These are phyloP conservation scores for Cladosporium phlei DNA, from an alignment of 2,329 filamentous ascomycete species.

Conservation along the genomic window DNA sequence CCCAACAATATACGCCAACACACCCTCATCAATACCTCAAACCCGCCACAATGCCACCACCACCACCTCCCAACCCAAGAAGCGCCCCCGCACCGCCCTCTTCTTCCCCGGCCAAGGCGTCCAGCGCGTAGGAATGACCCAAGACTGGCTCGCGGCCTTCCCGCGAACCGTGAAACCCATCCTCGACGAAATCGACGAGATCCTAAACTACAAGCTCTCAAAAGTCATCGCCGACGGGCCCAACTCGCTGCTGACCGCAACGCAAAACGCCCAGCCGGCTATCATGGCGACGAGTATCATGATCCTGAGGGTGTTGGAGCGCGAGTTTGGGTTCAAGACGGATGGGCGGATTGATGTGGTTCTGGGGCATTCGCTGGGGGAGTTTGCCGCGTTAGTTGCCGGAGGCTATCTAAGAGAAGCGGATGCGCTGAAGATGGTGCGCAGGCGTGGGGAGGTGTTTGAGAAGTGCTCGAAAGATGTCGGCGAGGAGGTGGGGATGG, in stretches of 20 bases:
- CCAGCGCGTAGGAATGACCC: slow-evolving; percentile 34
- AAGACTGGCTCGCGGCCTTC: slow-evolving; percentile 82
- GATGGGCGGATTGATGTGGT: slow-evolving; percentile 71
- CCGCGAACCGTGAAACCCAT: slow-evolving; percentile 70
- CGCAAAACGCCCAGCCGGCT: slow-evolving; percentile 85
- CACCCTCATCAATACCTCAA: slow-evolving; percentile 18
- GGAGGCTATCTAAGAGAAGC: slow-evolving; percentile 73
- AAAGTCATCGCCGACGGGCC: slow-evolving; percentile 75
- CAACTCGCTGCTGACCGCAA: slow-evolving; percentile 69
- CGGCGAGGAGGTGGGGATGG: slow-evolving; percentile 80
- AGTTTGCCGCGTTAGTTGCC: slow-evolving; percentile 86
- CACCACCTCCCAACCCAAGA: slow-evolving; percentile 18
- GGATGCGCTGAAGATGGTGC: slow-evolving; percentile 73
- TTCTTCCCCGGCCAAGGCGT: slow-evolving; percentile 38
- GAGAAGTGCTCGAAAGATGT: slow-evolving; percentile 67
- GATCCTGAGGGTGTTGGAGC: slow-evolving; percentile 80
- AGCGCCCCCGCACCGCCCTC: slow-evolving; percentile 32
- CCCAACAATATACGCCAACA: slow-evolving; percentile 21
- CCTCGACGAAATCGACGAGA: slow-evolving; percentile 78
- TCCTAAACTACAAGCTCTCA: slow-evolving; percentile 69
- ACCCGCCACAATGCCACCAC: slow-evolving; percentile 23
- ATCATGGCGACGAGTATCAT: slow-evolving; percentile 94
- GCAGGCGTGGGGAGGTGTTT: slow-evolving; percentile 77
- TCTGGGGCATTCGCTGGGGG: slow-evolving; percentile 84
- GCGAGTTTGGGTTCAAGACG: slow-evolving; percentile 73